Evolutionary conservation across 352 stramenopile species (phyloP), one percentile per base, ranked within the genome.

Genomic region (Plasmopara viticola): DNA sequence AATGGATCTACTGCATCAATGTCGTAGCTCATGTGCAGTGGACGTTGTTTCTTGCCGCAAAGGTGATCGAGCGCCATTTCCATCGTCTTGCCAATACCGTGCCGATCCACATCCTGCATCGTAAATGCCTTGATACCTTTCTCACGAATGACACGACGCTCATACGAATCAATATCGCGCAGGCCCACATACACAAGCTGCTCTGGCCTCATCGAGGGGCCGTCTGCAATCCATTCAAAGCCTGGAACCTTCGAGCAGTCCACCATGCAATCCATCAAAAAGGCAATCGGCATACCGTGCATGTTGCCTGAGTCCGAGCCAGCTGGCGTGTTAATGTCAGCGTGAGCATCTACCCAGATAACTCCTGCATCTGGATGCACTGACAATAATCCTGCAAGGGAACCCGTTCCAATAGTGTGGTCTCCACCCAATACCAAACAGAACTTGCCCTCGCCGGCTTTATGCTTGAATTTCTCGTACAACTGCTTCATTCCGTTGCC

Each of bases 271-370:
- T 89, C 64, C 76, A 98, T 96, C 28, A 98, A 65, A 62, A 98
- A 88, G 33, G 91, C 87, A 41, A 99, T 78, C 0, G 96, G 96
- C 96, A 99, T 99, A 39, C 96, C 96, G 74, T 99, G 96, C 88
- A 98, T 97, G 66, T 99, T 99, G 39, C 96, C 96, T 58, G 82
- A 92, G 41, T 72, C 86, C 15, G 84, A 96, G 13, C 77, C 83
- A 18, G 69, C 51, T 2, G 96, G 96, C n/a, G 91, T 98, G 77
- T 99, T 98, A 56, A 98, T 93, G 78, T 99, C 96, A 39, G 94
- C 96, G 74, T 99, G 96, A 6, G 96, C 96, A 64, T 99, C 96
- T 34, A 99, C 93, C 96, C 96, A 99, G 66, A 99, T 97, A 38
- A 99, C 75, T 37, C 94, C 92, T 8, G 93, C 94, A 52, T 98